Evolutionary conservation across 805 yeast species (phyloP), one percentile per base, ranked within the genome.

Genomic region (Kodamaea fukazawae): DNA sequence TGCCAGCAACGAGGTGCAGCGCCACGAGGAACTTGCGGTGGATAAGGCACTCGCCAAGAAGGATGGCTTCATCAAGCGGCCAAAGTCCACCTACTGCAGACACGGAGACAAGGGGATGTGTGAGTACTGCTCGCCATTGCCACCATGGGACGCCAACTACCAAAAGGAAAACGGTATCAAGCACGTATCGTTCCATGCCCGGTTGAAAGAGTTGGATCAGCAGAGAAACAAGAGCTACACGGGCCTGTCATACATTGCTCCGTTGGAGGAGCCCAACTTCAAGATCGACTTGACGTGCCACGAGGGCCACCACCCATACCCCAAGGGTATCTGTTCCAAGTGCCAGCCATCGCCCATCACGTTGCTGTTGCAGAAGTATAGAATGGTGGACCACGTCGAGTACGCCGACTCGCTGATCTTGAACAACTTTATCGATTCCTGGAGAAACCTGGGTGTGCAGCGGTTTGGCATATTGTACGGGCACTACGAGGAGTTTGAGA

Each of bases 351-450:
- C 96, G 1, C 93, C 96, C 0, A 87, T 93, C 44, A 90, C 98
- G 0, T 70, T 93, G 46, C 95, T 85, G 60, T 89, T 81, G 60
- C 99, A 93, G 60, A 69, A 73, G 26, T 93, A 86, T 61, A 76
- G 99, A 52, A 87, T 93, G 96, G 96, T 95, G 20, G 99, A 93
- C 60, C 98, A 93, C 64, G 93, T 93, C 22, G 99, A 93, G 59
- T 86, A 90, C 60, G 79, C 87, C 16, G 79, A 78, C 43, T 78
- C 89, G 38, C 69, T 71, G 9, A 74, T 89, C 17, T 77, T 93
- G 39, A 87, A 93, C 60, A 70, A 75, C 27, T 93, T 93, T 60
- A 87, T 93, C 41, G 95, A 93, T 49, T 68, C 85, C 15, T 93
- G 99, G 99, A 81, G 99, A 62, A 67, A 70, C 38, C 76, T 95